Evolutionary conservation across 1,284 basidiomycete genomes (phyloP), one percentile per base, ranked within the genome.

Genomic region (Gymnopus androsaceus): DNA sequence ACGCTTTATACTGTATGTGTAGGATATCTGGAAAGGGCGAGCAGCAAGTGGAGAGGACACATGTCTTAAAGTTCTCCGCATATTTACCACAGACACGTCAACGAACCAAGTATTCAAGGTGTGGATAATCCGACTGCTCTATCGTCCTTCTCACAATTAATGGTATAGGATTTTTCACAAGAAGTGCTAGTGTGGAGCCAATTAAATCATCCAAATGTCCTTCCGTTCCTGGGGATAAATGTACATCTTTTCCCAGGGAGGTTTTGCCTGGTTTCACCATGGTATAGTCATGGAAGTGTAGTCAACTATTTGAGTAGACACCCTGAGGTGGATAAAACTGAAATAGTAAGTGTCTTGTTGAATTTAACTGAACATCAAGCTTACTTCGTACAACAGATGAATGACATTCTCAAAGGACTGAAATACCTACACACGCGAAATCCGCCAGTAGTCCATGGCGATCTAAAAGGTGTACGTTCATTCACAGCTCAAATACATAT

Each of bases 121-220:
- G 33, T 31, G 17, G 9, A 8, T n/a, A 7, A 6, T 14, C 31
- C 14, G 6, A 6, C 14, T 33, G 14, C 31, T 33, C 23, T n/a
- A 3, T 12, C 8, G n/a, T 17, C 8, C 9, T n/a, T 1, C n/a
- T 17, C 3, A 2, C 14, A n/a, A n/a, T n/a, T n/a, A n/a, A n/a
- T 34, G 14, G 4, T 30, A 7, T 33, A 38, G 31, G 12, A 51
- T 8, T 12, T 40, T 14, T 41, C 4, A 3, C 37, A 70, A 14
- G 42, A 44, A 55, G 52, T 38, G 53, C 67, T 59, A 62, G 68
- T 55, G 59, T 69, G 51, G 70, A 67, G 60, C 61, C 64, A 63
- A 25, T 55, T 67, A 12, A 57, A 54, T 9, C 67, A 66, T 50
- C 64, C 60, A 23, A 69, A 69, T 50, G 61, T 69, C 38, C 56